Base-by-base conservation (phyloP, 305 asterid genomes). In the Solanum hybrid region DNA sequence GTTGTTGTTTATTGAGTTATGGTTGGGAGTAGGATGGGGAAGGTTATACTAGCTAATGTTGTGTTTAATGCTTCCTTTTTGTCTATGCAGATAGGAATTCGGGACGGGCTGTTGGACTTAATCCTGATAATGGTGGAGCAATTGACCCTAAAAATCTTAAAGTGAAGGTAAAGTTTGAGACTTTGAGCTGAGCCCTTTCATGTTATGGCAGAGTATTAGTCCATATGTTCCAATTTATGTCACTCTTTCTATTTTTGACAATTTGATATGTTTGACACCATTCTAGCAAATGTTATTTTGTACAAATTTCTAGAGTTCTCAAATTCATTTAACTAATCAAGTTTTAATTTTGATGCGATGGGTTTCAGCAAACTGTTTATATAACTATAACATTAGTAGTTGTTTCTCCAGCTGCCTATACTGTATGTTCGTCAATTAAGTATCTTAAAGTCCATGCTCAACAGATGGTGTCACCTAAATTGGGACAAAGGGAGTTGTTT, bases 131-230 rank as follows among this genome's bases (percentile, higher is more conserved):
- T 41, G 95, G 95, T 89, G 95, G 92, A 33, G 93, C 83, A 88
- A 90, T 80, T 92, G 99, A 96, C 80, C 91, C 96, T 57, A 96
- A 95, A 87, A 96, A 95, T 92, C 96, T 95, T 89, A 94, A 94
- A 9, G 98, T 96, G 87, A 96, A 96, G 98, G 99, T 95, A 87
- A 88, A 84, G 79, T 65, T 86, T 8, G 88, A 65, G 6, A 80
- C 39, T 81, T 91, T 8, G 79, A 34, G 22, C 14, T 89, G 83
- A 37, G 24, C 29, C 4, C 22, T 32, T 84, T 84, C 12, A 15
- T 84, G 27, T 10, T 84, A 84, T 51, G 88, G 41, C 20, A 51
- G 13, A 51, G 11, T 51, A 31, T 83, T 17, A 45, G 31, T 51
- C 10, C 76, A 31, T 84, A 10, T 85, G 32, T 6, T 85, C 76